These are phyloP conservation scores for Discostella stelligeroides DNA, from an alignment of 108 stramenopile species.

Conservation along the genomic window DNA sequence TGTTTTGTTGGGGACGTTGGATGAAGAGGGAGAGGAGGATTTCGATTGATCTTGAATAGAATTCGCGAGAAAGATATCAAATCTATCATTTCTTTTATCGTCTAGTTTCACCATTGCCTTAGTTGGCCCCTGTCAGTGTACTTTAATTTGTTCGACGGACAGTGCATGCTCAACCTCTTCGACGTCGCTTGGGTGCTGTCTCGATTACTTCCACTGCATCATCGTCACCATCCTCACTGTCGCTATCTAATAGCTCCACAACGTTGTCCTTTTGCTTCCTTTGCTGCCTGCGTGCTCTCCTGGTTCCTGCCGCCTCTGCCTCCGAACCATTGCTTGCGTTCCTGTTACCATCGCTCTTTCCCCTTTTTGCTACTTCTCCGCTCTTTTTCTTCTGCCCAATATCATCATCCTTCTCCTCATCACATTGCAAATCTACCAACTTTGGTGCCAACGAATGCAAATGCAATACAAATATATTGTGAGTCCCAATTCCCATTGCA, in stretches of 20 bases:
- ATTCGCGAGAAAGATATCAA: neutral
- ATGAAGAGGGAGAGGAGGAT: conserved; percentile 51
- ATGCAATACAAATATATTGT: conserved; percentile 41
- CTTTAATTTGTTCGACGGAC: too few species aligned
- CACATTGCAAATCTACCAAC: conserved; percentile 7
- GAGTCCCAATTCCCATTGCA: conserved; percentile 58
- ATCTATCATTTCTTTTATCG: neutral
- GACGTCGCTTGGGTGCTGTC: conserved; percentile 8
- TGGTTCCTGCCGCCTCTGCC: neutral
- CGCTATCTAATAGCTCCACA: conserved; percentile 49
- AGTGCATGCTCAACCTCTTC: too few species aligned
- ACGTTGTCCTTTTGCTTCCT: conserved; percentile 17
- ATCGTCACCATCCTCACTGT: conserved; percentile 40
- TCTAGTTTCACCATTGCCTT: too few species aligned
- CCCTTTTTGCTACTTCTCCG: neutral
- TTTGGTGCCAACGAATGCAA: conserved; percentile 33
- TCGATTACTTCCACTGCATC: conserved; percentile 22
- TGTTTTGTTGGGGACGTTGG: conserved; percentile 44
- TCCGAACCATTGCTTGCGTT: neutral
- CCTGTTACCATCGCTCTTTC: conserved; percentile 6
- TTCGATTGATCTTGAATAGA: neutral
- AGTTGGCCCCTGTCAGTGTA: too few species aligned
- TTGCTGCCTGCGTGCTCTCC: neutral
- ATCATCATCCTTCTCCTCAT: neutral
- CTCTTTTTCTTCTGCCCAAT: neutral